These are phyloP conservation scores for Ambispora gerdemannii DNA, from an alignment of 192 early-diverging fungal genomes.

Conservation along the genomic window DNA sequence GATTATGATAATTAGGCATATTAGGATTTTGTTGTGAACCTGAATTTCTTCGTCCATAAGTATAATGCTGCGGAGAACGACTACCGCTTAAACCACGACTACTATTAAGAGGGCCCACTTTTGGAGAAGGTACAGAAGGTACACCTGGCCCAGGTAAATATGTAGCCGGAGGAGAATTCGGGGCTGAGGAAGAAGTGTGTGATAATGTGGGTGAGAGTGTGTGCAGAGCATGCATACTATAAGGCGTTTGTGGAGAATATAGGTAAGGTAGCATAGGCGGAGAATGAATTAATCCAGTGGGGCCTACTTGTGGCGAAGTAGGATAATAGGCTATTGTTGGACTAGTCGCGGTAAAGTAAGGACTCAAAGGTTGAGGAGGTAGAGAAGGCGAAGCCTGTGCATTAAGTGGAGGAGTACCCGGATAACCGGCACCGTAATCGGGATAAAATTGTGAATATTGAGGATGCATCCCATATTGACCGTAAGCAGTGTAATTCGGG, in stretches of 20 bases:
- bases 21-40: constrained; percentile 26
- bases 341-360: constrained; percentile 43
- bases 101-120: constrained; percentile 20
- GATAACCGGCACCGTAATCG: constrained; percentile 40
- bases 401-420: constrained; percentile 44
- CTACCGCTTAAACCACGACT: not conserved
- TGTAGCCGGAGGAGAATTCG: constrained; percentile 35
- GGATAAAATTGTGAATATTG: constrained; percentile 46
- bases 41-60: constrained; percentile 28
- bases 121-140: constrained; percentile 26
- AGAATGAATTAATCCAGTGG: constrained; percentile 37
- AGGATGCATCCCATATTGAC: constrained; percentile 40
- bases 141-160: constrained; percentile 31
- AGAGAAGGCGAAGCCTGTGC: constrained; percentile 41
- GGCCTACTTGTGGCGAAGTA: constrained; percentile 31
- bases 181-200: constrained; percentile 32
- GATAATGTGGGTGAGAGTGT: constrained; percentile 44
- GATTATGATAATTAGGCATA: constrained; percentile 28
- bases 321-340: constrained; percentile 34
- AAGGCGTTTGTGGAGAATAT: constrained; percentile 39
- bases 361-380: constrained; percentile 41
- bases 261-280: constrained; percentile 40
- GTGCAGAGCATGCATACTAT: constrained; percentile 33
- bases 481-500: constrained; percentile 29
- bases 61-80: constrained; percentile 27